A percentile compares a stretch with the other conserved stretches of the same genome.
Evolutionary conservation across 176 grass and related monocot species (phyloP).

Genomic region (Carex littledalei): DNA sequence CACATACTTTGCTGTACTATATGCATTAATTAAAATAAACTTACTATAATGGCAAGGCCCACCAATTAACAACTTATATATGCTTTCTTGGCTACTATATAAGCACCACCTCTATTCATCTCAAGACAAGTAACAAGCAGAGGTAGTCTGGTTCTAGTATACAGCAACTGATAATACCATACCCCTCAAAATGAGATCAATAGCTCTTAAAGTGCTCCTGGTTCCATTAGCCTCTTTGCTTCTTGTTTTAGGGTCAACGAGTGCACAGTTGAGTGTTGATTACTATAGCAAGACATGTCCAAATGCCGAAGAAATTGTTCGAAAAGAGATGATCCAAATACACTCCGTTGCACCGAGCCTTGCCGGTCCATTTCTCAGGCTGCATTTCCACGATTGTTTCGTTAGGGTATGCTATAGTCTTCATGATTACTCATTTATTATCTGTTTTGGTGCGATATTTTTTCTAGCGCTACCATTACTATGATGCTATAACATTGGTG

Average conservation of each 20-base stretch:
- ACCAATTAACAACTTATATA: background rate
- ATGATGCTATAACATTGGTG: background rate
- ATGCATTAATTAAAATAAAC: background rate
- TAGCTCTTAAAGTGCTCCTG: background rate
- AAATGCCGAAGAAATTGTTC: constrained; percentile 48
- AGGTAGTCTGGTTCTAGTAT: background rate
- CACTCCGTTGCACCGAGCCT: constrained; percentile 37
- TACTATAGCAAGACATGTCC: constrained; percentile 64
- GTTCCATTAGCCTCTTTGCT: background rate
- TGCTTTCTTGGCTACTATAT: background rate
- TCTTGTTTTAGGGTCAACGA: constrained; percentile 16
- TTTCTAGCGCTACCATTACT: background rate
- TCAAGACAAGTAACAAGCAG: background rate
- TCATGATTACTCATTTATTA: background rate
- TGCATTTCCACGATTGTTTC: constrained; percentile 33
- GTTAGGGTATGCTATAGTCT: background rate
- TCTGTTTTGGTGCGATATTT: background rate
- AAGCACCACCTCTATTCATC: background rate
- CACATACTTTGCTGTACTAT: background rate
- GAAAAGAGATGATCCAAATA: constrained; percentile 34
- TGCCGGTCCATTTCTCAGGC: constrained; percentile 30
- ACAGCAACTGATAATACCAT: background rate
- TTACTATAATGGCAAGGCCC: background rate
- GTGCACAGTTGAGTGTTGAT: constrained; percentile 16
- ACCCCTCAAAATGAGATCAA: background rate